Conservation (phyloP, 257 asterid genomes). For the Ballota nigra region DNA sequence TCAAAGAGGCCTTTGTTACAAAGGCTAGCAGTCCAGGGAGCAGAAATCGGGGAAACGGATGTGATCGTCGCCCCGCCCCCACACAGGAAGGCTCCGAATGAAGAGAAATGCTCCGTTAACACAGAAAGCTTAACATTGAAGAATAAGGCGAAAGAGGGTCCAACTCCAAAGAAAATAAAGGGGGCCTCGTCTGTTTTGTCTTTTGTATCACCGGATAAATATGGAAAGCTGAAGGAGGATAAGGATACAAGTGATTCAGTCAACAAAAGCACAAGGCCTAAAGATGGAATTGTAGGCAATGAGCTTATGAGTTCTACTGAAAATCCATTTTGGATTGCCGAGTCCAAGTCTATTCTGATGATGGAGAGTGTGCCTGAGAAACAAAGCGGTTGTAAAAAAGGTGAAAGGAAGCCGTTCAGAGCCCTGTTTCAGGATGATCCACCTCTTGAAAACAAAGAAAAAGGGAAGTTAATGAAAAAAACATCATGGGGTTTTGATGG, state of each 20-base stretch:
- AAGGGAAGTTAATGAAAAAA: conserved; percentile 39
- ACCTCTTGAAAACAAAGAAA: conserved; percentile 38
- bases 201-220: conserved; percentile 46
- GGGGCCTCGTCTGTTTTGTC: conserved; percentile 55
- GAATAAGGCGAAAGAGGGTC: conserved; percentile 31
- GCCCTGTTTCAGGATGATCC: conserved; percentile 34
- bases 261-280: conserved; percentile 14
- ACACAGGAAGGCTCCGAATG: conserved; percentile 40
- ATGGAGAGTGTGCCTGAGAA: conserved; percentile 27
- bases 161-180: conserved; percentile 46
- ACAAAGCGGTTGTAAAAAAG: conserved; percentile 37
- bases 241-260: conserved; percentile 19
- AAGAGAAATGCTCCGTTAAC: conserved; percentile 34
- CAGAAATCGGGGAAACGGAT: conserved; percentile 78
- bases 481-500: conserved; percentile 79
- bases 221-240: conserved; percentile 39
- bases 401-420: conserved; percentile 48
- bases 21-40: conserved; percentile 91
- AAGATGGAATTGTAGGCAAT: conserved; percentile 7
- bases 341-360: conserved; percentile 36
- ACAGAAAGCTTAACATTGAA: conserved; percentile 15
- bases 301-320: conserved; percentile 54
- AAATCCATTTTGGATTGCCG: conserved; percentile 51
- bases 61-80: conserved; percentile 42
- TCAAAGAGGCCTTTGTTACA: conserved; percentile 88